A percentile compares a stretch with the other conserved stretches of the same genome.
phyloP scores from a whole-genome alignment of 2,329 filamentous ascomycete species.

The Xylariaceae sp. region DNA sequence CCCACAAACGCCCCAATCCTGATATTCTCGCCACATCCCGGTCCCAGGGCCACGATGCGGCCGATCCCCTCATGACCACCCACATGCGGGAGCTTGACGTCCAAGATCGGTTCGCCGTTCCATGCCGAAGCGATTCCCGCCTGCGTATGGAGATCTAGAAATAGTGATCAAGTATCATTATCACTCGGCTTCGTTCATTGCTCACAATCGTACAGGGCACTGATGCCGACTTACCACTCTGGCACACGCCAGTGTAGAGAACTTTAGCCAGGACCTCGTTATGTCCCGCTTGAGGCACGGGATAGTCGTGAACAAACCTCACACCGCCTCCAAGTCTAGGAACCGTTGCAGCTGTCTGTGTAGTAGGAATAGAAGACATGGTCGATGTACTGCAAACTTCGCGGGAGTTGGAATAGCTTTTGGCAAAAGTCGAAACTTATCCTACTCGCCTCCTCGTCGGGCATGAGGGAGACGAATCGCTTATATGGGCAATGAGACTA shows the following conservation, averaged over 20 bases:
- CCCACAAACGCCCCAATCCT: conserved; percentile 40
- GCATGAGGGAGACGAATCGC: not conserved
- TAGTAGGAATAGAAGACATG: conserved; percentile 15
- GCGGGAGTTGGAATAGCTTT: not conserved
- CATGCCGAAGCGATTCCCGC: conserved; percentile 32
- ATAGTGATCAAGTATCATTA: not conserved
- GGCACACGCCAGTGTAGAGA: conserved; percentile 43
- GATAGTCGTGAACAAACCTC: conserved; percentile 35
- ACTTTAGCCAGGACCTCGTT: conserved; percentile 44
- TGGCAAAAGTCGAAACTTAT: not conserved
- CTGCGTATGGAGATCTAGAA: conserved; percentile 39
- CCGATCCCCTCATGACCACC: conserved; percentile 45
- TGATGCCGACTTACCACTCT: conserved; percentile 37
- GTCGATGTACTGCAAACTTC: not conserved
- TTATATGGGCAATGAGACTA: not conserved
- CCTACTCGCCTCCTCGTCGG: not conserved
- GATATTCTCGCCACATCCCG: conserved; percentile 34
- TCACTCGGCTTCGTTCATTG: not conserved
- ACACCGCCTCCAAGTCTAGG: conserved; percentile 37
- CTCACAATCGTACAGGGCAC: too few species aligned
- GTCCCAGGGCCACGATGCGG: conserved; percentile 38
- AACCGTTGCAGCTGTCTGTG: conserved; percentile 41
- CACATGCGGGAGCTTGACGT: conserved; percentile 43
- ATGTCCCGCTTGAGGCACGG: conserved; percentile 36
- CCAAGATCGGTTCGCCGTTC: conserved; percentile 40